These are phyloP conservation scores for Chaetomium strumarium DNA, from an alignment of 2,329 filamentous ascomycete genomes.

Conservation along the genomic window DNA sequence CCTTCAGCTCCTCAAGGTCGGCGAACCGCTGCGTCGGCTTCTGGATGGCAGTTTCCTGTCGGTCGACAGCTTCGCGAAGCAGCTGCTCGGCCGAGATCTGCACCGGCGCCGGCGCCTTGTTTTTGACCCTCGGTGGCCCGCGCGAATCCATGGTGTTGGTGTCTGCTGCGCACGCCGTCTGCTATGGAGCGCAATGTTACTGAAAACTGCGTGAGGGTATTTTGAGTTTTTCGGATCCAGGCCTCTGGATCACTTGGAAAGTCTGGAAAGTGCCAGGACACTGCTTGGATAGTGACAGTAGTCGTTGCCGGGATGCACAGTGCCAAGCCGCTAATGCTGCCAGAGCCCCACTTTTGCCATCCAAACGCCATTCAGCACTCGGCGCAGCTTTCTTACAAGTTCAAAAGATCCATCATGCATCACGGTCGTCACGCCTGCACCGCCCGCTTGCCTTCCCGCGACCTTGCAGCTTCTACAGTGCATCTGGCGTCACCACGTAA, in stretches of 20 bases:
- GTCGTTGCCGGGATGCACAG: too few relatives aligned
- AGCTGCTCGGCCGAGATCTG: conserved; percentile 97
- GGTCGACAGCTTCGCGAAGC: conserved; percentile 91
- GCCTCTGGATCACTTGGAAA: too few relatives aligned
- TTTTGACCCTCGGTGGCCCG: conserved; percentile 94
- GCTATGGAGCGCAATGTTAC: neutral
- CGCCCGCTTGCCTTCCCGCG: neutral
- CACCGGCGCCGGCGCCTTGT: conserved; percentile 87
- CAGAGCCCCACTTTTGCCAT: too few relatives aligned
- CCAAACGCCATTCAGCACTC: too few relatives aligned
- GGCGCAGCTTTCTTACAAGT: too few relatives aligned
- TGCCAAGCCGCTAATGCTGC: too few relatives aligned
- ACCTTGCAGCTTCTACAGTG: neutral
- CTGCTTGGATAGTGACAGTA: too few relatives aligned
- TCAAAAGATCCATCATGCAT: neutral
- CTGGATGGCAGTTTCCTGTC: conserved; percentile 82
- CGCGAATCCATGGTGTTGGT: conserved; percentile 73
- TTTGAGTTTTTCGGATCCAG: too few relatives aligned
- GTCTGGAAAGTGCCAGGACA: too few relatives aligned
- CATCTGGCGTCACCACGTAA: neutral
- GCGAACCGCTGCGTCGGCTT: conserved; percentile 92
- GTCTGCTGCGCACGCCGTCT: neutral
- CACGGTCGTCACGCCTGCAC: conserved; percentile 7
- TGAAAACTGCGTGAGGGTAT: neutral
- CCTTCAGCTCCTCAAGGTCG: conserved; percentile 95